Percentiles rank a stretch among this genome's conserved stretches.
Evolutionary conservation across 352 stramenopile genomes (phyloP).

Genomic region (Phytophthora tentaculata): DNA sequence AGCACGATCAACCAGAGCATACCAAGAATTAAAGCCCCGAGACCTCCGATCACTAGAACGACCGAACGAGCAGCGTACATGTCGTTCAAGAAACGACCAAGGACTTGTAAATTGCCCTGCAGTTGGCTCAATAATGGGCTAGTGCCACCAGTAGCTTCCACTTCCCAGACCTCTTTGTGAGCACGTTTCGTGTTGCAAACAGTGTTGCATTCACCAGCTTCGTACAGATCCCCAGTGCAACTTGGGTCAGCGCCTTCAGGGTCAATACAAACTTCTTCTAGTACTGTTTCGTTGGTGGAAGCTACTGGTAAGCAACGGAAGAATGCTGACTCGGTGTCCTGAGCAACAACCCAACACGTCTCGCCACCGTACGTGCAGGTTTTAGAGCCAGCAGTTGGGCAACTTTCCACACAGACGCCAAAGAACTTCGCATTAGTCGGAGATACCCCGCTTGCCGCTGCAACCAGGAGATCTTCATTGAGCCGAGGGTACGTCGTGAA

Average conservation of each 20-base stretch:
- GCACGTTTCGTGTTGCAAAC: slow-evolving; percentile 75
- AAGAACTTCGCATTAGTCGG: slow-evolving; percentile 75
- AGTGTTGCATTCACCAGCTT: slow-evolving; percentile 39
- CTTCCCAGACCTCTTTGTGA: slow-evolving; percentile 66
- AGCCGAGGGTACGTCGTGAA: slow-evolving; percentile 85
- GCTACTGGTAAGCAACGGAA: slow-evolving; percentile 83
- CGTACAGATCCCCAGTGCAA: slow-evolving; percentile 53
- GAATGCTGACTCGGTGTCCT: slow-evolving; percentile 59
- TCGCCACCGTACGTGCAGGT: slow-evolving; percentile 76
- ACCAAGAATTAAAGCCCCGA: slow-evolving; percentile 59
- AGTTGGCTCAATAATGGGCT: slow-evolving; percentile 80
- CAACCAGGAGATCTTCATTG: slow-evolving; percentile 77
- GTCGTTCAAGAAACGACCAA: slow-evolving; percentile 78
- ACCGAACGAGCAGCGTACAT: slow-evolving; percentile 67
- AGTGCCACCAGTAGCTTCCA: slow-evolving; percentile 47
- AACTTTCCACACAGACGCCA: slow-evolving; percentile 74
- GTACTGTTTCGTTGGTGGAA: slow-evolving; percentile 64
- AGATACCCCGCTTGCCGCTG: slow-evolving; percentile 41
- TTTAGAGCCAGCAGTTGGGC: slow-evolving; percentile 51
- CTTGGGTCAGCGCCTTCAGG: slow-evolving; percentile 55
- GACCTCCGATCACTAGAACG: slow-evolving; percentile 62
- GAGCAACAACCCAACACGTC: slow-evolving; percentile 68
- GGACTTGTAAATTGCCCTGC: slow-evolving; percentile 60
- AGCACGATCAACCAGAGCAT: slow-evolving; percentile 78
- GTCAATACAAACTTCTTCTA: slow-evolving; percentile 68